phyloP scores from a whole-genome alignment of 352 stramenopile genomes.

The Phytophthora gonapodyides region DNA sequence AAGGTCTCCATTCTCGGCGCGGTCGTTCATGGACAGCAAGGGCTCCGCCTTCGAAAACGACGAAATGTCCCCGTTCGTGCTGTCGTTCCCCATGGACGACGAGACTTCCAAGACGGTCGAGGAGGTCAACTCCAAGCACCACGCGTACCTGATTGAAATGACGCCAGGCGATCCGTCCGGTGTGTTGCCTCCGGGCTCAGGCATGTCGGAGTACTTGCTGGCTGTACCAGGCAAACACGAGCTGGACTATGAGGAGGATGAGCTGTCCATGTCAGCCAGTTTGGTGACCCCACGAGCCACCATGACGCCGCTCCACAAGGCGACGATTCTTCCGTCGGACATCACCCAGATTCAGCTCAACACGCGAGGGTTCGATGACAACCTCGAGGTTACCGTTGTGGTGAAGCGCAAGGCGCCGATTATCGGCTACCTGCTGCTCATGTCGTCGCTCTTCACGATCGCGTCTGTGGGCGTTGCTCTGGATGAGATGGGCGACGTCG shows the following conservation, averaged over 20 bases:
- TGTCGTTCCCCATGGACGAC: conserved; percentile 79
- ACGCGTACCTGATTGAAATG: conserved; percentile 86
- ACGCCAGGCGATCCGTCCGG: conserved; percentile 50
- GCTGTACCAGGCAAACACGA: conserved; percentile 62
- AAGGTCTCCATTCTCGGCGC: conserved; percentile 48
- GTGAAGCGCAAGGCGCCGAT: conserved; percentile 69
- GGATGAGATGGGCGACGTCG: conserved; percentile 62
- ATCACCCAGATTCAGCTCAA: conserved; percentile 78
- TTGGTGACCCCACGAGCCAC: conserved; percentile 34
- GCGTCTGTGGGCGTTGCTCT: conserved; percentile 78
- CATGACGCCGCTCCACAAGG: conserved; percentile 40
- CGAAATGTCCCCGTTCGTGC: conserved; percentile 54
- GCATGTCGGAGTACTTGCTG: conserved; percentile 68
- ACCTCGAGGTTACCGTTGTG: conserved; percentile 73
- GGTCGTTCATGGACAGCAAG: conserved; percentile 48
- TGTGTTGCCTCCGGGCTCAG: conserved; percentile 36
- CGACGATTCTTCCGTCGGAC: conserved; percentile 62
- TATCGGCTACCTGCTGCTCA: conserved; percentile 69
- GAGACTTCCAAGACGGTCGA: conserved; percentile 63
- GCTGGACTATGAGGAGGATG: conserved; percentile 39
- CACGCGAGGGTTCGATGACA: conserved; percentile 68
- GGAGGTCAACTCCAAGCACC: conserved; percentile 50
- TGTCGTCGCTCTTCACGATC: conserved; percentile 75
- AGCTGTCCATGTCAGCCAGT: conserved; percentile 21
- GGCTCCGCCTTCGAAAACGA: conserved; percentile 39